Percentiles rank a stretch among this genome's conserved stretches.
phyloP scores from a whole-genome alignment of 768 basidiomycete genomes.

The Mycena sanguinolenta region DNA sequence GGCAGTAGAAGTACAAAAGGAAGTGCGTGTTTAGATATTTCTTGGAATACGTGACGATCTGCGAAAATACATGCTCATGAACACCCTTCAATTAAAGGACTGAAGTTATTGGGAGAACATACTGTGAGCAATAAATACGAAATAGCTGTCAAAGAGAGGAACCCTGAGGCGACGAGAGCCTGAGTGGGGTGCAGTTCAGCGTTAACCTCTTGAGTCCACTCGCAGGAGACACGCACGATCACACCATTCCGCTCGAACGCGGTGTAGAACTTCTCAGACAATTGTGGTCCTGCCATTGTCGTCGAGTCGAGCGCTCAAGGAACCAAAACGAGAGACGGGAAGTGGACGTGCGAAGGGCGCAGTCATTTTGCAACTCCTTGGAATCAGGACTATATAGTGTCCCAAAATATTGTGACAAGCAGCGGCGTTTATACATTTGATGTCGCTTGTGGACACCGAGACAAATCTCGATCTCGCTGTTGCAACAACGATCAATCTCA shows the following conservation, averaged over 20 bases:
- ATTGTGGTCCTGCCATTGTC: neutral
- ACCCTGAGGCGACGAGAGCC: conserved; percentile 4
- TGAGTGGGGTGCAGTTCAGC: neutral
- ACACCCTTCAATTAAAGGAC: neutral
- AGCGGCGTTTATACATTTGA: no score
- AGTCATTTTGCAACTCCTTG: neutral
- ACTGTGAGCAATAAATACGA: conserved; percentile 20
- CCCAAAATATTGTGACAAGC: no score
- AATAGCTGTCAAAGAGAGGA: conserved; percentile 13
- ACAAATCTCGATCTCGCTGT: no score
- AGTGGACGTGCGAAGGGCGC: neutral
- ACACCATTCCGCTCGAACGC: conserved; percentile 13
- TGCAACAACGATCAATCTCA: no score
- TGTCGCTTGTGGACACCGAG: no score
- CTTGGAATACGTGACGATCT: conserved; percentile 16
- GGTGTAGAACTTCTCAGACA: conserved; percentile 4
- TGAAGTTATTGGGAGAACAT: neutral
- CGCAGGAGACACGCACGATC: conserved; percentile 1
- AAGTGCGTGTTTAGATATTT: conserved; percentile 18
- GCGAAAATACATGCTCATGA: neutral
- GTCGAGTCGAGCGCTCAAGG: neutral
- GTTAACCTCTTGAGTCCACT: neutral
- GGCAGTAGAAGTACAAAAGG: conserved; percentile 14
- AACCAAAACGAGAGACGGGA: neutral
- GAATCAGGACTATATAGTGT: neutral